Conservation (phyloP, 78 protist species). For the Cavenderia fasciculata region DNA sequence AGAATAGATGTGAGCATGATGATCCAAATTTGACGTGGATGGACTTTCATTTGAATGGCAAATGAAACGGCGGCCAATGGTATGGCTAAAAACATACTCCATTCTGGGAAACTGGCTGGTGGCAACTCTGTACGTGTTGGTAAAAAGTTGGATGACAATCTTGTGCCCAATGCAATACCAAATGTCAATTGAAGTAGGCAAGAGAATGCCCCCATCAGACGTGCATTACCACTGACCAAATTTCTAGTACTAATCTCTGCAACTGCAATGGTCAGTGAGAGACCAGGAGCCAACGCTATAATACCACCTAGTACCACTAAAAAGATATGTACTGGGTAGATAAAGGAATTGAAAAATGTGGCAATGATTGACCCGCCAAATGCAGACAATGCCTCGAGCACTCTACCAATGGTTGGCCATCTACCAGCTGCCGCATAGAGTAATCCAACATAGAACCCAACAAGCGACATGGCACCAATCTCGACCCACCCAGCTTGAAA, state of each 20-base stretch:
- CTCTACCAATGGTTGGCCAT: constrained; percentile 60
- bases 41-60: constrained; percentile 73
- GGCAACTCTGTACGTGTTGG: constrained; percentile 28
- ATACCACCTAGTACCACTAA: constrained; percentile 56
- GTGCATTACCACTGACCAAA: constrained; percentile 55
- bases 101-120: constrained; percentile 33
- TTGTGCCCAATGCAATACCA: constrained; percentile 72
- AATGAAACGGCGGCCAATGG: constrained; percentile 65
- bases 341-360: constrained; percentile 32
- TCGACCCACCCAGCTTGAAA: constrained; percentile 51
- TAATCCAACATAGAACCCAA: constrained; percentile 65
- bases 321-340: constrained; percentile 46
- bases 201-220: constrained; percentile 64
- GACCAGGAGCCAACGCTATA: constrained; percentile 74
- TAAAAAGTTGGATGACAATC: constrained; percentile 5
- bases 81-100: constrained; percentile 78
- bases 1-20: constrained; percentile 39
- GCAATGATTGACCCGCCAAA: constrained; percentile 71
- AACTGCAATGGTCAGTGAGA: constrained; percentile 37
- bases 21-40: constrained; percentile 71
- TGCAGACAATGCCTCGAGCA: constrained; percentile 57
- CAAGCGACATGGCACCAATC: constrained; percentile 56
- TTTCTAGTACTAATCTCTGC: constrained; percentile 65
- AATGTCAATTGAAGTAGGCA: constrained; percentile 59
- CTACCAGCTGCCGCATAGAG: constrained; percentile 14